Evolutionary conservation across 805 yeast species (phyloP), one percentile per base, ranked within the genome.

Genomic region (Ogataea nonfermentans): DNA sequence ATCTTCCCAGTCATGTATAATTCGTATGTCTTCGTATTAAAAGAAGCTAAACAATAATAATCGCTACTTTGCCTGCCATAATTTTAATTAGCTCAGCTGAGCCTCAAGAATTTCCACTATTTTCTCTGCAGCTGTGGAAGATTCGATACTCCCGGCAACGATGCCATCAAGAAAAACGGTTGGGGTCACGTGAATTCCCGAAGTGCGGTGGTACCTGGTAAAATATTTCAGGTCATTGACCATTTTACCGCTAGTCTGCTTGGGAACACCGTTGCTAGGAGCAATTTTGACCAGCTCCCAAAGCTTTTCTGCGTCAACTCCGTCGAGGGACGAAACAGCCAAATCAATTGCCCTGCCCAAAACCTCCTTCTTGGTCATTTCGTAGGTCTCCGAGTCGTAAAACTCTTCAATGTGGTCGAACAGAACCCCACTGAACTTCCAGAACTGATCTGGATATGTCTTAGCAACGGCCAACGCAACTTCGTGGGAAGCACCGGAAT

Each of bases 181-280:
- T 14, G 96, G 96, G 3, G 93, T 84, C n/a, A 84, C 81, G 56
- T 88, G 95, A 26, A 84, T 76, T 30, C 91, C 88, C 29, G 80
- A 75, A 43, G 85, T 86, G 57, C 96, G 74, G 37, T 78, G 79
- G 56, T 77, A 78, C 57, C 79, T 73, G 13, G 89, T 73, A 56
- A 84, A 86, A 52, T 81, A 81, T 63, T 86, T 88, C 46, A 84
- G 52, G 53, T 86, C 95, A 24, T 61, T 68, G 3, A 76, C 68
- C 25, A 81, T 70, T 6, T 59, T 67, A 49, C 79, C 81, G 8
- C 93, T 91, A 3, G 59, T 52, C 53, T 85, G 84, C 19, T 58
- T 49, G 13, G 68, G 71, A 10, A 57, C 45, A 4, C 59, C 61
- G 39, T 47, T 46, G 23, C 62, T 48, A 11, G 59, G 51, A n/a